These are phyloP conservation scores for Fusarium lateritium DNA, from an alignment of 2,329 filamentous ascomycete genomes.

Conservation along the genomic window DNA sequence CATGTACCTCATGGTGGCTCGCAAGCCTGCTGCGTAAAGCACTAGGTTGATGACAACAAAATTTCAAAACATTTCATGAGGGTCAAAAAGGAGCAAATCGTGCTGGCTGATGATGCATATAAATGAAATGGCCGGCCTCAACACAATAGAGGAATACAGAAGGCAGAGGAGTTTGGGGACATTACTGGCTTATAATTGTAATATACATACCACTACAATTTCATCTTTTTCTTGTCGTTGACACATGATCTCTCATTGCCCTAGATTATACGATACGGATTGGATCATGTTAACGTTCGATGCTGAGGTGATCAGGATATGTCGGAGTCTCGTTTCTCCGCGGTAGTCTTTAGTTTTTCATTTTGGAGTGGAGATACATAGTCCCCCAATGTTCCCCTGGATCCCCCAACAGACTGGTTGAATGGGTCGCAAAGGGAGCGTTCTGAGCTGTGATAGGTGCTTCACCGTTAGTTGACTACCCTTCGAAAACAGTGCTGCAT, in stretches of 20 bases:
- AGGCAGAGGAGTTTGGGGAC: constrained; percentile 41
- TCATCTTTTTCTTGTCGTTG: constrained; percentile 18
- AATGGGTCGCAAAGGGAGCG: constrained; percentile 30
- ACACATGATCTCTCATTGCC: constrained; percentile 1
- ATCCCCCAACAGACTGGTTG: constrained; percentile 48
- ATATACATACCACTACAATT: constrained; percentile 44
- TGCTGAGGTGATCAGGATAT: constrained; percentile 1
- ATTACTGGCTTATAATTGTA: constrained; percentile 51
- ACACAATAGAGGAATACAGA: constrained; percentile 34
- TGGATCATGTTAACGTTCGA: background rate
- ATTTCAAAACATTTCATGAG: constrained; percentile 30
- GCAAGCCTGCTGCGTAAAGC: constrained; percentile 74
- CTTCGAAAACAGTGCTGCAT: constrained; percentile 25
- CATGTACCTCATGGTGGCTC: constrained; percentile 97
- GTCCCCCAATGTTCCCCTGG: constrained; percentile 46
- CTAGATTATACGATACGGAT: background rate
- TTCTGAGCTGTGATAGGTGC: constrained; percentile 36
- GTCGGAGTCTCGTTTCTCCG: constrained; percentile 41
- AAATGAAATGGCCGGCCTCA: constrained; percentile 38
- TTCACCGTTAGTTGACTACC: constrained; percentile 8
- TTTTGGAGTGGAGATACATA: constrained; percentile 39
- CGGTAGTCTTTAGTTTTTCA: constrained; percentile 12
- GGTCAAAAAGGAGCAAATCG: constrained; percentile 30
- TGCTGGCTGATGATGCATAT: constrained; percentile 42
- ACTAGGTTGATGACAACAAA: constrained; percentile 18